A percentile compares a stretch with the other conserved stretches of the same genome.
These are phyloP conservation scores for Mollisiaceae sp. DNA, from an alignment of 2,329 filamentous ascomycete genomes.

Conservation along the genomic window DNA sequence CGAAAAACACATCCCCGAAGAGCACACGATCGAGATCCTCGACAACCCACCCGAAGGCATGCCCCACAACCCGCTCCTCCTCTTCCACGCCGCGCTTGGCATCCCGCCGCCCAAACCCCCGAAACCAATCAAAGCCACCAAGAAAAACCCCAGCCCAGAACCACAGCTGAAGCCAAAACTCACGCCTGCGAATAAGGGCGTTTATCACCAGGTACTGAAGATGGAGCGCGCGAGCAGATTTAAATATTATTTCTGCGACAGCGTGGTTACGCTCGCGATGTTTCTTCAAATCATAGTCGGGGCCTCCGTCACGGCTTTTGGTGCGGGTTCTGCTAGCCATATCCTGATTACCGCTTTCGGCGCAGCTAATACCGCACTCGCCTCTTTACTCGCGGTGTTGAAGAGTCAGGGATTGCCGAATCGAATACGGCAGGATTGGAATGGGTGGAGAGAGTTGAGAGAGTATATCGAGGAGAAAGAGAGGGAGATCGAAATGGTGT, in stretches of 20 bases:
- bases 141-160: conserved; percentile 19
- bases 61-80: conserved; percentile 44
- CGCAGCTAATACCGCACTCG: conserved; percentile 65
- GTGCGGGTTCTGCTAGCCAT: conserved; percentile 52
- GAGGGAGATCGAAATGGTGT: conserved; percentile 47
- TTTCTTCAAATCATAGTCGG: conserved; percentile 53
- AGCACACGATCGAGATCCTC: conserved; percentile 15
- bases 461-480: conserved; percentile 60
- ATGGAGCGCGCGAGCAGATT: conserved; percentile 41
- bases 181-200: conserved; percentile 40
- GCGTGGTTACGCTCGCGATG: conserved; percentile 49
- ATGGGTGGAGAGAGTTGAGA: conserved; percentile 51
- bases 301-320: conserved; percentile 53
- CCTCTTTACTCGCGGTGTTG: conserved; percentile 61
- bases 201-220: conserved; percentile 47
- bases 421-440: conserved; percentile 50
- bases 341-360: conserved; percentile 61
- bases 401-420: conserved; percentile 56
- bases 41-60: neutral
- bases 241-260: conserved; percentile 43
- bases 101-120: conserved; percentile 39
- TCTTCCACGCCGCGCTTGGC: conserved; percentile 51
- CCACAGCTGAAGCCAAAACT: conserved; percentile 39
- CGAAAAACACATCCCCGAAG: conserved; percentile 33
- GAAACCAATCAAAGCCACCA: conserved; percentile 17